phyloP scores from a whole-genome alignment of 208 protist genomes.

The Endotrypanum monterogeii region DNA sequence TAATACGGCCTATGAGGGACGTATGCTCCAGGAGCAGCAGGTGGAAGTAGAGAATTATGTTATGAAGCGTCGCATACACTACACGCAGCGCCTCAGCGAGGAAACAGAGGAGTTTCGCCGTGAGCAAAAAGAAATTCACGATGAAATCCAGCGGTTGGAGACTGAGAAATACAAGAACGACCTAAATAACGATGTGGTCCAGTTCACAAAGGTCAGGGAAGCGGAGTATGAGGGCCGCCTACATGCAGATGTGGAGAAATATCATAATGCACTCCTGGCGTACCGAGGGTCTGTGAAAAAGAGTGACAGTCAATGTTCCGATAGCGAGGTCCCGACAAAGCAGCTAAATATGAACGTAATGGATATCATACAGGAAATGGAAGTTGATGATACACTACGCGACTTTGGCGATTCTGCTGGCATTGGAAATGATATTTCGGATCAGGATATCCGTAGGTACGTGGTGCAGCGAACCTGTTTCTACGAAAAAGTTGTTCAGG shows the following conservation, averaged over 20 bases:
- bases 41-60: conserved; percentile 38
- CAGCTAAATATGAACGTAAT: conserved; percentile 34
- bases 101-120: conserved; percentile 56
- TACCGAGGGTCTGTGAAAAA: conserved; percentile 26
- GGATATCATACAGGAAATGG: conserved; percentile 26
- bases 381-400: conserved; percentile 28
- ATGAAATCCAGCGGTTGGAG: conserved; percentile 47
- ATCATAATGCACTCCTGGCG: conserved; percentile 39
- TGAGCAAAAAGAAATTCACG: conserved; percentile 47
- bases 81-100: conserved; percentile 39
- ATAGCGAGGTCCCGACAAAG: conserved; percentile 14
- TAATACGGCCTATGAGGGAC: conserved; percentile 38
- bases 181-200: conserved; percentile 35
- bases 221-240: conserved; percentile 42
- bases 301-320: not conserved
- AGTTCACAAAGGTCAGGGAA: conserved; percentile 39
- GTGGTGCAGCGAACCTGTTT: conserved; percentile 45
- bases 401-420: conserved; percentile 37
- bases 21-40: conserved; percentile 38
- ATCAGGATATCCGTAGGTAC: conserved; percentile 48
- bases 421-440: conserved; percentile 39
- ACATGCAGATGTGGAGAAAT: conserved; percentile 39
- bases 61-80: conserved; percentile 34
- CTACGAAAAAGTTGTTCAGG: conserved; percentile 47
- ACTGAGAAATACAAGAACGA: conserved; percentile 39